Percentiles rank a stretch among this genome's conserved stretches.
phyloP scores from a whole-genome alignment of 805 yeast species.

The Metschnikowia santaceciliae region DNA sequence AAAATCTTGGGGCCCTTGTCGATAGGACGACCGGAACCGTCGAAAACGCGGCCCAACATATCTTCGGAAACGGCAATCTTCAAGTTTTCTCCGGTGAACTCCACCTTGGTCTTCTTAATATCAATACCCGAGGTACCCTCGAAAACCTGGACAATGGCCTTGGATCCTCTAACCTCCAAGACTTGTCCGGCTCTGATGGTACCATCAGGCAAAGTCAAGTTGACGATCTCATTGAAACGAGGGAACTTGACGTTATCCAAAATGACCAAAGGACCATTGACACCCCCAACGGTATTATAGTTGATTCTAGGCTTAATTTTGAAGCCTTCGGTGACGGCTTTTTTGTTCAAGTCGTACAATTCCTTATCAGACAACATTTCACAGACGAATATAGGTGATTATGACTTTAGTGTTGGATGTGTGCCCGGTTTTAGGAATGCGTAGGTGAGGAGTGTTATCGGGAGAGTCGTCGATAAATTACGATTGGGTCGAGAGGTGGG shows the following conservation, averaged over 20 bases:
- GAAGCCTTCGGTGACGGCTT: conserved; percentile 89
- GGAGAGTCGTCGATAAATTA: conserved; percentile 17
- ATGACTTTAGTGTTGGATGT: conserved; percentile 1
- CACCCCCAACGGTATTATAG: conserved; percentile 97
- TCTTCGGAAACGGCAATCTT: conserved; percentile 95
- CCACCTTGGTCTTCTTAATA: conserved; percentile 95
- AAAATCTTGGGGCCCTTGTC: conserved; percentile 98
- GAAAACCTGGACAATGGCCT: conserved; percentile 97
- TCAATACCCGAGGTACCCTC: conserved; percentile 99
- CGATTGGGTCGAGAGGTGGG: conserved; percentile 8
- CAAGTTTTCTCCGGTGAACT: conserved; percentile 93
- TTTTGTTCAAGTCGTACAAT: conserved; percentile 74
- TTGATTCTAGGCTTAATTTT: conserved; percentile 85
- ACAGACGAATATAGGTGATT: background rate
- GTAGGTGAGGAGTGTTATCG: conserved; percentile 11
- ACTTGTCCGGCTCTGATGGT: conserved; percentile 95
- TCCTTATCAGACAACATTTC: conserved; percentile 39
- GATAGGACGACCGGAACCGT: conserved; percentile 98
- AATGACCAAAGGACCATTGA: conserved; percentile 95
- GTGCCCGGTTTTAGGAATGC: conserved; percentile 3
- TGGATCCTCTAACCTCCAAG: conserved; percentile 92
- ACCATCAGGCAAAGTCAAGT: conserved; percentile 95
- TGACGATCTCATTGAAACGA: conserved; percentile 93
- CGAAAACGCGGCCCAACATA: conserved; percentile 94
- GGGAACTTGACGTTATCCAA: conserved; percentile 47